Evolutionary conservation across 768 basidiomycete species (phyloP), one percentile per base, ranked within the genome.

Genomic region (Dictyophora rubrovolvata): DNA sequence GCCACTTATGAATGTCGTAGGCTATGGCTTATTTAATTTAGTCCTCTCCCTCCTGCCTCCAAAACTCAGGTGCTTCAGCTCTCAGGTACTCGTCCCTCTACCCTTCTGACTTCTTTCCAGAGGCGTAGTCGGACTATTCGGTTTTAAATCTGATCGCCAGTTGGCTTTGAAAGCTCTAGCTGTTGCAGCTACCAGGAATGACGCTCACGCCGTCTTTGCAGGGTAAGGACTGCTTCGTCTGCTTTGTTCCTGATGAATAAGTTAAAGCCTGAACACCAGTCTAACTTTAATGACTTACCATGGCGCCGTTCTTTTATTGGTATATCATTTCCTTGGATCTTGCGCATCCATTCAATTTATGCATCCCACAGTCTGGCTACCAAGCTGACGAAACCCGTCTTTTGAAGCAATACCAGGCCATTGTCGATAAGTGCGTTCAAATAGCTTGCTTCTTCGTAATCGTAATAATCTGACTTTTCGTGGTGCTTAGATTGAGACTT

Each of bases 221-320:
- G 86, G 87, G 86, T 87, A 61, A 36, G 81, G 70, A 14, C 47
- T 49, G 21, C 35, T 42, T 55, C 17, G n/a, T 47, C 52, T 16
- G 17, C n/a, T 10, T 21, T n/a, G 5, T 12, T 53, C 17, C 23
- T 42, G n/a, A 42, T 20, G 52, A 46, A 10, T 63, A 11, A 53
- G n/a, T n/a, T n/a, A 54, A 22, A 28, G 7, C 28, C 51, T 51
- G 65, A 33, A 18, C n/a, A 47, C 17, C 57, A 86, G 86, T 14
- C 72, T 91, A n/a, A 79, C 86, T 0, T 70, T 92, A 8, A 90
- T 92, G 86, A 86, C 86, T 2, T 90, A 89, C 66, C 75, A 87
- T 55, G 85, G 88, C 23, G 77, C 84, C 54, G 79, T 89, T 5
- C 75, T 90, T 1, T 77, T 87, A 0, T 67, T 87, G 33, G 57